Base-by-base conservation (phyloP, 768 basidiomycete species). In the Agaricus blazei region DNA sequence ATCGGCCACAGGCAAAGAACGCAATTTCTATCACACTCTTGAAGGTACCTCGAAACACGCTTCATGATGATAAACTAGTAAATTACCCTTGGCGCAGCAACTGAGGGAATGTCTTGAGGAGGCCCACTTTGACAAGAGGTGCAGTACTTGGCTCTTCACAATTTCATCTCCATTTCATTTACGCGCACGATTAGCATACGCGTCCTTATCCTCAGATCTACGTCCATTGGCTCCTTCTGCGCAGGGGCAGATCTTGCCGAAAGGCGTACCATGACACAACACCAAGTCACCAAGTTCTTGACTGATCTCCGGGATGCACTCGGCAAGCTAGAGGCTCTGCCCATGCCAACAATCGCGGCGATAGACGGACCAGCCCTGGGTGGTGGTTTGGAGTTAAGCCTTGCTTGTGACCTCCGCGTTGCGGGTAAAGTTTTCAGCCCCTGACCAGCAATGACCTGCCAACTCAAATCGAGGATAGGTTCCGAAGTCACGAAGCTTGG, bases 291-390 rank as follows among this genome's bases (percentile, higher is more conserved):
- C 63, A 81, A 77, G 62, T 97, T 96, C 71, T 85, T 97, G 45
- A 70, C 76, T 48, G 84, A 88, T 61, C 75, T 97, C 24, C 82
- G 94, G 28, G 73, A 75, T 38, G 80, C 90, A 8, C 69, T 98
- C 40, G 76, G 79, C 28, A 81, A 81, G 63, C 79, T 98, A n/a
- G 93, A 94, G 70, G 74, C 77, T 40, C 73, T 96, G 34, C 87
- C 88, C 4, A 81, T 95, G 74, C 94, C 94, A 3, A 95, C 92
- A 14, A 89, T 97, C 54, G 89, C 89, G 36, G 92, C 93, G 4
- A 89, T 98, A 41, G 94, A 97, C 65, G 94, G 94, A 0, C 91
- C 90, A 19, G 94, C 94, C 8, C 76, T 98, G 0, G 94, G 94
- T 9, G 94, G 94, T n/a, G 94, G 94, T 1, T 76, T 94, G 28